Evolutionary conservation across 1,139 yeast genomes (phyloP), one percentile per base, ranked within the genome.

Genomic region (Pichia sorboxylosa): DNA sequence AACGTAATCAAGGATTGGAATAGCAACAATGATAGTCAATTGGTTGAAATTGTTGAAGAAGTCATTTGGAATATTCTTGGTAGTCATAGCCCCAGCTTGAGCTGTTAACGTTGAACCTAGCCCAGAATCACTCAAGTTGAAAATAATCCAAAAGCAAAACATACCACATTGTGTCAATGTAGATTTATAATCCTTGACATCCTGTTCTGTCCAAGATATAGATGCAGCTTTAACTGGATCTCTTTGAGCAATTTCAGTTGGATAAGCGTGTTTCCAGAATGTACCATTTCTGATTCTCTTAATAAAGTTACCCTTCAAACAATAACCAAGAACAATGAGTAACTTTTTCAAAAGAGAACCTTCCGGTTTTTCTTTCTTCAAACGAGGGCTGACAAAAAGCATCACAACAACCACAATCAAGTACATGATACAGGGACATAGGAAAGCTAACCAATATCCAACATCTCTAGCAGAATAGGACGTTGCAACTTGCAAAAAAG

Each of bases 361-460:
- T 35, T 64, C 57, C 24, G 67, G 65, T 36, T 55, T 54, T 25
- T 57, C 61, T 40, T 55, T 59, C 36, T 52, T 54, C 40, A 73
- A 23, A 16, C 29, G 26, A 13, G 36, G 39, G n/a, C 35, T 34
- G 19, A 37, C 33, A n/a, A 35, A 9, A 8, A 40, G 17, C 44
- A 41, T 41, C 6, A 38, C 33, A 28, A 41, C 21, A 14, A 40
- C 32, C 20, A 40, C 43, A 22, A 41, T 17, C 17, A 31, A 23
- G 24, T 70, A 73, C 42, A 69, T 49, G 30, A 71, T 51, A 41
- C 71, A 64, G 32, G 80, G 80, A 29, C 71, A 57, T 47, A 79
- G 60, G 59, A 64, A 81, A 1, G 87, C 90, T 27, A 79, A 68
- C 87, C 90, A 81, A 59, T 68, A 81, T 30, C 85, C 90, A 42